Evolutionary conservation across 2,329 filamentous ascomycete genomes (phyloP), one percentile per base, ranked within the genome.

Genomic region (Zelopaecilomyces penicillatus): DNA sequence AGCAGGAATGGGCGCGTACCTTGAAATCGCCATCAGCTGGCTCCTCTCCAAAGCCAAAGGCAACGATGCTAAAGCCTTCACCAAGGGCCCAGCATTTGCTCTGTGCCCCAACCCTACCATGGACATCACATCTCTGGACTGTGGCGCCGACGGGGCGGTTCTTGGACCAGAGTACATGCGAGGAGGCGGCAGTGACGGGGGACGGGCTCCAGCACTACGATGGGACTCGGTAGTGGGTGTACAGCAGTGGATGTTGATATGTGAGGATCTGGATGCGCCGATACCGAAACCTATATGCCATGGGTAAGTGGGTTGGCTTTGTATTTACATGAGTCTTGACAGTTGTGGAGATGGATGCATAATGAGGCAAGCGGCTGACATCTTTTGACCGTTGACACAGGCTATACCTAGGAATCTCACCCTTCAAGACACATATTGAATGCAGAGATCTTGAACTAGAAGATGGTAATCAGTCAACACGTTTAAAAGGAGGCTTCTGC

Each of bases 201-300:
- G 64, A 3, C 60, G 52, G 12, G 63, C 73, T 33, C 70, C 72
- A 0, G 58, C 59, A 5, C 46, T 74, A 27, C 53, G 51, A 34
- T 75, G 69, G 70, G 55, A 63, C 5, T 52, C 54, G 7, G 57
- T 62, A 3, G 50, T 55, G 4, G 56, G 56, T 19, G 61, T 70
- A 8, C 62, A 62, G 43, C 61, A 76, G 52, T 76, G 70, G 62
- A 46, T 75, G 12, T 53, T 76, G 11, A 54, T 74, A 10, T 58
- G 56, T 34, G 70, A 74, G 47, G 69, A 76, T 43, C 69, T 68
- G 2, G 71, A 74, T 52, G 66, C 65, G 11, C 68, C 69, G 12
- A 41, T 73, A 30, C 63, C 67, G 5, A 66, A 60, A 7, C 66
- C 71, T 5, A 61, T 69, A n/a, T 62, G 63, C 28, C 72, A 75